These are phyloP conservation scores for Neofusicoccum sp. DNA, from an alignment of 2,329 filamentous ascomycete genomes.

Conservation along the genomic window DNA sequence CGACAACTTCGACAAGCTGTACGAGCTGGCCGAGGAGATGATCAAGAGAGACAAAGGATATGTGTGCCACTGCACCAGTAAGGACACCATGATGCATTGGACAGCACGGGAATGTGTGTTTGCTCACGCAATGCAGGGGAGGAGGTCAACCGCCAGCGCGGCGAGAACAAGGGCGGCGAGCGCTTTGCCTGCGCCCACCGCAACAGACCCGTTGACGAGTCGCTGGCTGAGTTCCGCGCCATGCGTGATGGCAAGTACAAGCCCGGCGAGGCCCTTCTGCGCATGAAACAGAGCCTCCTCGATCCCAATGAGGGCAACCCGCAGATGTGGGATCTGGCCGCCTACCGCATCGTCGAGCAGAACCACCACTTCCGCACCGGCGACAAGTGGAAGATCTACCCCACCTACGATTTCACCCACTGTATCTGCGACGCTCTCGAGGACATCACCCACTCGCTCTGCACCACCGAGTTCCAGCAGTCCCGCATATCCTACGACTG, in stretches of 20 bases:
- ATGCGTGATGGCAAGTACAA: constrained; percentile 93
- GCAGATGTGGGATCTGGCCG: constrained; percentile 94
- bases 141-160: constrained; percentile 83
- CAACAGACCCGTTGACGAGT: constrained; percentile 70
- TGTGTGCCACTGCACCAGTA: constrained; percentile 79
- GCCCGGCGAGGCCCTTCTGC: constrained; percentile 76
- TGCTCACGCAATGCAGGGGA: constrained; percentile 51
- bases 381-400: constrained; percentile 86
- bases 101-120: not conserved
- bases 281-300: constrained; percentile 83
- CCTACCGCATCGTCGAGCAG: constrained; percentile 79
- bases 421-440: constrained; percentile 92
- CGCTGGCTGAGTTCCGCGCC: constrained; percentile 76
- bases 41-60: constrained; percentile 69
- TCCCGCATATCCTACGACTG: constrained; percentile 87
- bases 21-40: constrained; percentile 83
- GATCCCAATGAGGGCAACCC: constrained; percentile 72
- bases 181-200: constrained; percentile 81
- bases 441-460: constrained; percentile 85
- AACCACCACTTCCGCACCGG: constrained; percentile 75
- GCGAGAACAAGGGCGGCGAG: constrained; percentile 63
- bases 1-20: constrained; percentile 85
- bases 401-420: constrained; percentile 90
- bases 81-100: constrained; percentile 19
- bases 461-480: constrained; percentile 88